Evolutionary conservation across 768 basidiomycete species (phyloP).

Genomic region (Calocera viscosa): DNA sequence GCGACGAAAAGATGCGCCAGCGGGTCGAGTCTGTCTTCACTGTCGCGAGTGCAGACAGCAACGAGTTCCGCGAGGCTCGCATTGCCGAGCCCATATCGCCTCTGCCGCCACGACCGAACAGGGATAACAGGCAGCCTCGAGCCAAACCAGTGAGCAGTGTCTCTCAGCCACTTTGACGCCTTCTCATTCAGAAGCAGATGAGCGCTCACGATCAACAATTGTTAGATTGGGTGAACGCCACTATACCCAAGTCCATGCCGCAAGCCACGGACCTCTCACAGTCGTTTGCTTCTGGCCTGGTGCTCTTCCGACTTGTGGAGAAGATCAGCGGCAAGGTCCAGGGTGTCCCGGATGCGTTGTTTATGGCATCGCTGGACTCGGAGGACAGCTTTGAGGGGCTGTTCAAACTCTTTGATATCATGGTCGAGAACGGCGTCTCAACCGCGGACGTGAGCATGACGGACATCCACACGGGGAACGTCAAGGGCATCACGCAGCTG

Average conservation of each 20-base stretch:
- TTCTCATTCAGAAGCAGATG: slow-evolving; percentile 5
- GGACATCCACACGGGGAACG: slow-evolving; percentile 72
- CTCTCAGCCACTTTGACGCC: background rate
- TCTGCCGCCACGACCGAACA: slow-evolving; percentile 42
- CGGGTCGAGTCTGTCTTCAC: slow-evolving; percentile 47
- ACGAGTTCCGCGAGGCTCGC: background rate
- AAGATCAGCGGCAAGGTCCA: slow-evolving; percentile 34
- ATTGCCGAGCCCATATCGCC: slow-evolving; percentile 35
- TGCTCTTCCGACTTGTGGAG: slow-evolving; percentile 76
- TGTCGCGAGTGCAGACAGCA: slow-evolving; percentile 15
- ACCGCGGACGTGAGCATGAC: slow-evolving; percentile 90
- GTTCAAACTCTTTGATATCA: slow-evolving; percentile 81
- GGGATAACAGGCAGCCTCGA: background rate
- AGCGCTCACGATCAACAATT: slow-evolving; percentile 6
- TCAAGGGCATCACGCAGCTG: slow-evolving; percentile 69
- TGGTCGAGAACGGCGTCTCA: slow-evolving; percentile 79
- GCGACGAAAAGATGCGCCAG: slow-evolving; percentile 29
- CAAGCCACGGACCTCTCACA: slow-evolving; percentile 33
- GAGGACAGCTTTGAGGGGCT: slow-evolving; percentile 80
- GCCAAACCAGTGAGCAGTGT: background rate
- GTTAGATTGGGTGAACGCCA: slow-evolving; percentile 78
- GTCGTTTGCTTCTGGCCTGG: slow-evolving; percentile 46
- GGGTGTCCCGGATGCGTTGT: slow-evolving; percentile 62
- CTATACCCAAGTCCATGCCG: slow-evolving; percentile 48
- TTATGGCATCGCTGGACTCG: slow-evolving; percentile 44